These are phyloP conservation scores for Hanseniaspora pseudoguilliermondii DNA, from an alignment of 805 yeast genomes.

Conservation along the genomic window DNA sequence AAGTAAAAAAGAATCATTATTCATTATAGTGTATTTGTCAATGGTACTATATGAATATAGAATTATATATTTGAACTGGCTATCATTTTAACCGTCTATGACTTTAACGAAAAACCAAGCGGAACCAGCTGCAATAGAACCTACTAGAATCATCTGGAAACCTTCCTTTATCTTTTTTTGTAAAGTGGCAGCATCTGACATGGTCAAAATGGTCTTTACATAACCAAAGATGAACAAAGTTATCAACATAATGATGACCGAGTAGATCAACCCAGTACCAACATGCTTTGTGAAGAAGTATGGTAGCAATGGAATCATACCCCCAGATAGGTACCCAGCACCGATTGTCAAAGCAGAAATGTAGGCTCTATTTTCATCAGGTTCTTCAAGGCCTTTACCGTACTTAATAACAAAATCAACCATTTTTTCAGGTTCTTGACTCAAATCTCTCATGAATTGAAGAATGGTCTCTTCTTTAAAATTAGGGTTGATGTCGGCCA, in stretches of 20 bases:
- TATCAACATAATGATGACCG: constrained; percentile 68
- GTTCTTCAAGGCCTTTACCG: constrained; percentile 90
- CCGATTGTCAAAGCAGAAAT: constrained; percentile 87
- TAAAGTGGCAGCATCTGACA: constrained; percentile 62
- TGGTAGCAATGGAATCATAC: constrained; percentile 81
- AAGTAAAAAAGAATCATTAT: no score
- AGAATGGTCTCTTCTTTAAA: constrained; percentile 59
- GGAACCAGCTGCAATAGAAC: constrained; percentile 94
- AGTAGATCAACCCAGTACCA: constrained; percentile 57
- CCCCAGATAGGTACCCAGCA: constrained; percentile 77
- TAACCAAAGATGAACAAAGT: constrained; percentile 83
- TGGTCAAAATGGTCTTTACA: constrained; percentile 68
- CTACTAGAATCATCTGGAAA: constrained; percentile 81
- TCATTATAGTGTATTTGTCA: no score
- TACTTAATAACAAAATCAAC: constrained; percentile 76
- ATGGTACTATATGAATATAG: no score
- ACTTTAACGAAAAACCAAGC: constrained; percentile 86
- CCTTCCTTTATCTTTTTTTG: constrained; percentile 62
- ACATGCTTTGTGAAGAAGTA: constrained; percentile 75
- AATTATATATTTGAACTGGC: no score
- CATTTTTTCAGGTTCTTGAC: constrained; percentile 62
- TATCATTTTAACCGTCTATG: constrained; percentile 32
- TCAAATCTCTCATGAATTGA: constrained; percentile 64
- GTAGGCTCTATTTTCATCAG: constrained; percentile 81
- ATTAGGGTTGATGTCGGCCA: constrained; percentile 50